These are phyloP conservation scores for Eucalyptus fibrosa DNA, from an alignment of 345 rosid species.

Conservation along the genomic window DNA sequence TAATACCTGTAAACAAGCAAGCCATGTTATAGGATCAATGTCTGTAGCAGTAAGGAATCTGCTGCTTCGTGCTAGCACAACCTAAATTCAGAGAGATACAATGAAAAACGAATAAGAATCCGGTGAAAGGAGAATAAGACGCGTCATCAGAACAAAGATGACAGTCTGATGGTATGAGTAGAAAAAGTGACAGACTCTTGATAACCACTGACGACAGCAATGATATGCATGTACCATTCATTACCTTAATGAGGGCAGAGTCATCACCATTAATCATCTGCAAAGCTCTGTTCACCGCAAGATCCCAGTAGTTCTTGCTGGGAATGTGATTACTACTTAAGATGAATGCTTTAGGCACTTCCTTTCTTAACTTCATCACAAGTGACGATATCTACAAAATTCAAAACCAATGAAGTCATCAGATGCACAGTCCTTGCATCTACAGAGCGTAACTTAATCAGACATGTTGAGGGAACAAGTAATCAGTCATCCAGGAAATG, in stretches of 20 bases:
- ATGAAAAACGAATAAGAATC: background rate
- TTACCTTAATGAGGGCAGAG: slow-evolving; percentile 58
- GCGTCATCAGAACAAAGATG: background rate
- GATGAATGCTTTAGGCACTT: slow-evolving; percentile 33
- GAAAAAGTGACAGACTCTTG: background rate
- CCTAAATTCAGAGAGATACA: slow-evolving; percentile 27
- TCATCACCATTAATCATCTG: slow-evolving; percentile 35
- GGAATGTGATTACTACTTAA: slow-evolving; percentile 57
- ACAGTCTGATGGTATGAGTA: background rate
- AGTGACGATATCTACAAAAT: slow-evolving; percentile 41
- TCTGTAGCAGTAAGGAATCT: slow-evolving; percentile 47
- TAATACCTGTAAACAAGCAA: slow-evolving; percentile 72
- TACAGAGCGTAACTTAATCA: fast-evolving
- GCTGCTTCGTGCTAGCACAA: slow-evolving; percentile 85
- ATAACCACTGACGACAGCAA: background rate
- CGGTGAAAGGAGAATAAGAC: background rate
- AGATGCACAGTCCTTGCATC: background rate
- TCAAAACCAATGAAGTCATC: background rate
- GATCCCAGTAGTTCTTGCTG: slow-evolving; percentile 38
- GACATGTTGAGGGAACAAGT: background rate
- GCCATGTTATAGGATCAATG: slow-evolving; percentile 70
- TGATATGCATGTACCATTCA: no score
- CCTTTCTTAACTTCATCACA: slow-evolving; percentile 21
- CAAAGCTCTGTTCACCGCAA: slow-evolving; percentile 52
- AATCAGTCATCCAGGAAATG: background rate